These are phyloP conservation scores for Metschnikowia baotianmanensis DNA, from an alignment of 805 yeast genomes.

Conservation along the genomic window DNA sequence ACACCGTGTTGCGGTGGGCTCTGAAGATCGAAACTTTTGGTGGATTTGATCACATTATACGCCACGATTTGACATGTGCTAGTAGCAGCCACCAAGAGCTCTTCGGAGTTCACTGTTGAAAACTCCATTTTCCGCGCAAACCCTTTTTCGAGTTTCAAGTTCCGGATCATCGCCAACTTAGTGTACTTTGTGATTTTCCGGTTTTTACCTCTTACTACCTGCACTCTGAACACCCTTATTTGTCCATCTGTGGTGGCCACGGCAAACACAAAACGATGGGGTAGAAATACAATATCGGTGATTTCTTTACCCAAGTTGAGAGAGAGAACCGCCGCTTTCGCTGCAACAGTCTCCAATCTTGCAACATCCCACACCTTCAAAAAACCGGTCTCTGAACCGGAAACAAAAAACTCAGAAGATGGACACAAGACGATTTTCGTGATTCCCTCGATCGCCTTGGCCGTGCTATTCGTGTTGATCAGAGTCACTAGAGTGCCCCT, in stretches of 20 bases:
- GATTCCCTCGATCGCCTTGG: slow-evolving; percentile 39
- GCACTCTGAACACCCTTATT: slow-evolving; percentile 38
- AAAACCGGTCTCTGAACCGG: slow-evolving; percentile 75
- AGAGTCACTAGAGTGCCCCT: slow-evolving; percentile 5
- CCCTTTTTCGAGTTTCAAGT: slow-evolving; percentile 26
- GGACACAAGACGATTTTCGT: slow-evolving; percentile 58
- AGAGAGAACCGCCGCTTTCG: slow-evolving; percentile 33
- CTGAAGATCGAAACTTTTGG: slow-evolving; percentile 37
- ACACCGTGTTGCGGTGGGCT: slow-evolving; percentile 67
- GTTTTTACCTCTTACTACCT: slow-evolving; percentile 33
- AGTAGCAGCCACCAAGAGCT: slow-evolving; percentile 51
- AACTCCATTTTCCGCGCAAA: slow-evolving; percentile 46
- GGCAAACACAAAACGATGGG: slow-evolving; percentile 55
- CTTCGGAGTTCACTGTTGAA: slow-evolving; percentile 36
- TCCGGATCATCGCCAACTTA: slow-evolving; percentile 19
- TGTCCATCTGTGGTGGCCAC: slow-evolving; percentile 51
- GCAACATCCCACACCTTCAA: slow-evolving; percentile 76
- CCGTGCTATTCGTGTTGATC: slow-evolving; percentile 57
- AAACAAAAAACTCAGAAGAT: slow-evolving; percentile 62
- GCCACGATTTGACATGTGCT: slow-evolving; percentile 49
- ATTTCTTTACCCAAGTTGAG: slow-evolving; percentile 50
- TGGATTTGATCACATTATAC: slow-evolving; percentile 60
- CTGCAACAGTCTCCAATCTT: slow-evolving; percentile 62
- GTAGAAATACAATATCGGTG: slow-evolving; percentile 48
- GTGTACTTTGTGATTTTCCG: slow-evolving; percentile 29